Conservation (phyloP, 2,329 filamentous ascomycete species). For the Xylariaceae sp. region DNA sequence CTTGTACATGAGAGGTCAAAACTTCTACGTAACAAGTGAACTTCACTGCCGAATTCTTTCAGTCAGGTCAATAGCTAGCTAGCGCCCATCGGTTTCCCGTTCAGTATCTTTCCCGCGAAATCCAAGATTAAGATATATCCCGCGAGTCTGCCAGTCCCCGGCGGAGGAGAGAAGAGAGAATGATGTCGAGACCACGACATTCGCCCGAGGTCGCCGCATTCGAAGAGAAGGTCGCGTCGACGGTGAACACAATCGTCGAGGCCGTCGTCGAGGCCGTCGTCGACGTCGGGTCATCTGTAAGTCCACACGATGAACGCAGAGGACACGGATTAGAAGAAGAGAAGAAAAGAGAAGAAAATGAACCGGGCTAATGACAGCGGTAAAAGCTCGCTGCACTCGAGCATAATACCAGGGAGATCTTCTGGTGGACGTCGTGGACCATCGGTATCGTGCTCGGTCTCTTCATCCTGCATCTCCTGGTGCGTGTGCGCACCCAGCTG, state of each 20-base stretch:
- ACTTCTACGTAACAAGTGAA: too few species aligned
- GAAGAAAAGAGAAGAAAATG: neutral
- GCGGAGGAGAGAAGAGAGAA: neutral
- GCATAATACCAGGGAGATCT: constrained; percentile 18
- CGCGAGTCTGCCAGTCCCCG: neutral
- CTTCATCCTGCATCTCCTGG: constrained; percentile 18
- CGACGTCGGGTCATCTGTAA: constrained; percentile 4
- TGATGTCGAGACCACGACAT: neutral
- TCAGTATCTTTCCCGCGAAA: too few species aligned
- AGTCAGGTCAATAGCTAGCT: too few species aligned
- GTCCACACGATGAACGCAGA: neutral
- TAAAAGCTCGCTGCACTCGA: constrained; percentile 19
- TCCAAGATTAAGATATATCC: too few species aligned
- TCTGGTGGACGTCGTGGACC: constrained; percentile 24
- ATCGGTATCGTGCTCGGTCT: constrained; percentile 19
- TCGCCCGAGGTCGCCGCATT: neutral
- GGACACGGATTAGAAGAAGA: neutral
- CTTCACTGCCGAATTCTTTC: too few species aligned
- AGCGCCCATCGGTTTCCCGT: too few species aligned
- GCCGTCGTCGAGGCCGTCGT: constrained; percentile 1
- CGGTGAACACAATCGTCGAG: constrained; percentile 3
- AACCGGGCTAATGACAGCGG: neutral
- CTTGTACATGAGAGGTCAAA: too few species aligned
- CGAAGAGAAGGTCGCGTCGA: constrained; percentile 3
- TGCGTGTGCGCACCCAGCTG: constrained; percentile 18